phyloP scores from a whole-genome alignment of 495 filamentous ascomycete genomes.

The Lepidopterella palustris region DNA sequence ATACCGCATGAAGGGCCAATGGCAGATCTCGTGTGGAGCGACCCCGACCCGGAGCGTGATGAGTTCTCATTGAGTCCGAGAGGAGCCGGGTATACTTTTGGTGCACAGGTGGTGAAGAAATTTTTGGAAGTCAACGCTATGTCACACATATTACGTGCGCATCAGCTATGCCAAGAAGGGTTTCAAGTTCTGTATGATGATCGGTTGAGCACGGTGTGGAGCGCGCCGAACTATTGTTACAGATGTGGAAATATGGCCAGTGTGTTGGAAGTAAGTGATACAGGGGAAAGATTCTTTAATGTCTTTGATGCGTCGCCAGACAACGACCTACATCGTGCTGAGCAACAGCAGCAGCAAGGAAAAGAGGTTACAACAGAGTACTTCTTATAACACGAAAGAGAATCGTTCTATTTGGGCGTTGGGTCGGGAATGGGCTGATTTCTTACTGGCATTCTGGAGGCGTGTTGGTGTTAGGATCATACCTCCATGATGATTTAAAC shows the following conservation, averaged over 20 bases:
- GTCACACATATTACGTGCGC: conserved; percentile 91
- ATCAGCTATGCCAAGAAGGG: conserved; percentile 95
- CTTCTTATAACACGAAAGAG: conserved; percentile 64
- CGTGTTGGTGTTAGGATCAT: too few species aligned
- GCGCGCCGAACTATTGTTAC: conserved; percentile 95
- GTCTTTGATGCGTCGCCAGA: conserved; percentile 95
- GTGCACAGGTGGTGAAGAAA: conserved; percentile 93
- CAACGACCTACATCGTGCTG: conserved; percentile 78
- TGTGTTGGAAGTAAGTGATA: conserved; percentile 89
- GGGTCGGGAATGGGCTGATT: too few species aligned
- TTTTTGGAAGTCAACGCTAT: conserved; percentile 95
- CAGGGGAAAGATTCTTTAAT: conserved; percentile 88
- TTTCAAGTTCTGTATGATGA: conserved; percentile 96
- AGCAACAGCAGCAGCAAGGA: conserved; percentile 58
- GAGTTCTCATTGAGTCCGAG: conserved; percentile 92
- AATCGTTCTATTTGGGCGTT: too few species aligned
- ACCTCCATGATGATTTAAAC: too few species aligned
- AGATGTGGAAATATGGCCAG: conserved; percentile 95
- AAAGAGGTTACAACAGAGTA: conserved; percentile 66
- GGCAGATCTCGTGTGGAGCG: conserved; percentile 98
- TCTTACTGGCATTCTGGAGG: too few species aligned
- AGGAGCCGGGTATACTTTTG: conserved; percentile 94
- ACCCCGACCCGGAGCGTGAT: conserved; percentile 90
- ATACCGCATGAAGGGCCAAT: conserved; percentile 98
- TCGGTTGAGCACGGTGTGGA: conserved; percentile 92